Evolutionary conservation across 345 rosid species (phyloP), one percentile per base, ranked within the genome.

Genomic region (Anastatica hierochuntica): DNA sequence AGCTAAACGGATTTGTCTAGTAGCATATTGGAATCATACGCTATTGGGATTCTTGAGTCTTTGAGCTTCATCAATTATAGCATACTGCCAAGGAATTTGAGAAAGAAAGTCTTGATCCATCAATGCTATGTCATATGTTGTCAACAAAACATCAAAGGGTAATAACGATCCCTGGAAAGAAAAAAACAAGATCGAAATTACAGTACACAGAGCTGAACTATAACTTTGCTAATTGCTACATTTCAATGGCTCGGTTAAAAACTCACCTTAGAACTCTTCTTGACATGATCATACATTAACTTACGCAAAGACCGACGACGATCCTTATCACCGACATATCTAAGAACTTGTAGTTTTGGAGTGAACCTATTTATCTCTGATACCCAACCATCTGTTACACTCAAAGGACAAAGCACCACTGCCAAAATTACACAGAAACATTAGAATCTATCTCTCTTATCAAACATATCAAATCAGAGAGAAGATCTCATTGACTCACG

Each of bases 41-140:
- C 90, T 85, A 51, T 78, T 74, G 47, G 97, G 88, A 72, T 81
- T 85, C 73, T 85, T 89, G 60, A 89, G 95, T 58, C 97, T 74
- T 66, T 89, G 95, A 62, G 95, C 95, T 73, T 89, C 95, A 60
- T 89, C 97, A 68, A 83, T 73, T 24, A 89, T 49, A 39, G 95
- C 61, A 58, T 71, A 85, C 14, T 71, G 74, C 97, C 95, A 89
- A 10, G 84, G 85, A 63, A 89, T 71, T 68, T 89, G 97, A 68
- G 78, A 81, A 66, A 88, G 92, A 67, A 85, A 88, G 39, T 81
- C 82, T 35, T 77, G 82, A 73, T 85, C 97, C 66, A 79, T 51
- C 72, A 89, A 49, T 36, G 76, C 84, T 45, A 78, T 72, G 55
- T 81, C 95, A 74, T 83, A 89, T 40, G 92, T 83, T 34, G 97